Base-by-base conservation (phyloP, 495 filamentous ascomycete species). In the Podospora australis region DNA sequence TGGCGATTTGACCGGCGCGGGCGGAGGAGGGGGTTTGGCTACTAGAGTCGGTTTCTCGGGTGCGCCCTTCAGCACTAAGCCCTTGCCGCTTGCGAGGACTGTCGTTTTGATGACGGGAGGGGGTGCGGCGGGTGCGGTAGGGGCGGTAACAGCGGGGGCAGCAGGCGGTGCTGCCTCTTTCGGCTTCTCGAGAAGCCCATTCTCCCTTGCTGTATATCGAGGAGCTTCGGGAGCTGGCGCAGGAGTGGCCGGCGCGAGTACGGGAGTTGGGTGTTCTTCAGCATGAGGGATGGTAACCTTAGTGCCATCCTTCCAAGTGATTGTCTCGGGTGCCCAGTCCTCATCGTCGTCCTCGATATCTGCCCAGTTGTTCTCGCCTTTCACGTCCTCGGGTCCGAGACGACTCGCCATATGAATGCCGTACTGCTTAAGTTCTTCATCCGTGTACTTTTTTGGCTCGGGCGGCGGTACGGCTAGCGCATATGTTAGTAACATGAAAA, bases 271-370 rank as follows among this genome's bases (percentile, higher is more conserved):
- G 8, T 35, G 42, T 41, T 80, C 77, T 29, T 86, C 79, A 25
- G 73, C 62, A 35, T 84, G 79, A 11, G 83, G 81, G 7, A 95
- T 74, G 29, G 81, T 85, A 46, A 90, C 87, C 70, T 97, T 96
- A 11, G 90, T 97, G 25, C 90, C 91, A 65, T 99, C 92, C 54
- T 85, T 89, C 92, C 92, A 99, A 53, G 95, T 88, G 50, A 97
- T 95, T 6, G 86, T 84, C 53, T 97, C 90, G 0, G 92, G 94
- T 2, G 86, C 89, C 92, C 92, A 99, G 62, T 97, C 90, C 47
- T 97, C 92, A 62, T 96, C 90, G 54, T 99, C 92, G 49, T 99
- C 92, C 49, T 97, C 92, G 49, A 98, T 96, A 70, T 99, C 92
- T 14, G 94, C 92, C 92, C 92, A 99, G 13, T 89, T 81, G 44